Base-by-base conservation (phyloP, 2,329 filamentous ascomycete species). In the Aulographum hederae region DNA sequence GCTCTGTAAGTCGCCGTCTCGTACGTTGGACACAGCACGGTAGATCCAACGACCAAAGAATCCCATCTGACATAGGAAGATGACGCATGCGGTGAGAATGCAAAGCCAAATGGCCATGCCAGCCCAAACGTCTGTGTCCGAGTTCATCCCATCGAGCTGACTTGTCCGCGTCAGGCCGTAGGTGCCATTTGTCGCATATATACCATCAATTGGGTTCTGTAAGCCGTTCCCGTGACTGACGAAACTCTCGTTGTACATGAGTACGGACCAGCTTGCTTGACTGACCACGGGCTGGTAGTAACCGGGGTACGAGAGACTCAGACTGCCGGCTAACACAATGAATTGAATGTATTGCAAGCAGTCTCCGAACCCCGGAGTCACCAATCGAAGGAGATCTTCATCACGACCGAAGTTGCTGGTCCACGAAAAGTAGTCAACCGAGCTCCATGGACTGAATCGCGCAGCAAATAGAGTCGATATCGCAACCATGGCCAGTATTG, bases 281-380 rank as follows among this genome's bases (percentile, higher is more conserved):
- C 85, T 92, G 35, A 86, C 70, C 5, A 82, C 78, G 4, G 89
- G 89, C 48, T 93, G 86, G 50, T 84, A 98, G 49, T 79, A 98
- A 8, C 89, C 89, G 1, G 89, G 89, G 46, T 95, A 98, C 41
- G 76, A 73, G 39, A 98, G 61, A 5, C 77, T 82, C 35, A 98
- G 61, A 23, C 77, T 75, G n/a, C 86, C 86, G 0, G 84, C 89
- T 36, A 98, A 58, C 15, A 80, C 75, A 33, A 89, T 65, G 44
- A 93, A 98, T 48, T 98, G 89, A 13, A 98, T 79, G 51, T 98
- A 95, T 53, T 95, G 85, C 34, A 98, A 63, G 46, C 89, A 98
- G 49, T 98, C 89, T 5, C 82, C 84, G 49, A 98, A 95, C 1
- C 89, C 89, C 4, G 89, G 89, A 0, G 89, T 98, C 20, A 98